These are phyloP conservation scores for Diversispora epigaea DNA, from an alignment of 192 early-diverging fungal species.

Conservation along the genomic window DNA sequence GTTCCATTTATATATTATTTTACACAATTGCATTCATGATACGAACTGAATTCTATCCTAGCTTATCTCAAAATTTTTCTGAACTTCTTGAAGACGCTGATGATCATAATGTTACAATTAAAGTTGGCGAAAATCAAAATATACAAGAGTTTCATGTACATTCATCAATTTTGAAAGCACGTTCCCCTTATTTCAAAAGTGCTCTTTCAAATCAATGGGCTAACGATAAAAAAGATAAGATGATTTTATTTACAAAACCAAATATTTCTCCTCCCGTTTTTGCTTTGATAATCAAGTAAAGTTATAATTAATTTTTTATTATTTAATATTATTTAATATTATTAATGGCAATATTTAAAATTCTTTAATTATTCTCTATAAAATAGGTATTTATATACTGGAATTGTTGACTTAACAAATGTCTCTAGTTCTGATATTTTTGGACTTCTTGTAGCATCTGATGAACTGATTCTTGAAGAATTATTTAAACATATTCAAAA, in stretches of 20 bases:
- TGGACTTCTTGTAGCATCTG: conserved; percentile 6
- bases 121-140: conserved; percentile 1
- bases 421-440: conserved; percentile 22
- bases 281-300: conserved; percentile 22
- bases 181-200: conserved; percentile 8
- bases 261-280: conserved; percentile 28
- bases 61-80: conserved; percentile 4
- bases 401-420: background rate
- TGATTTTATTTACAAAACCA: conserved; percentile 25
- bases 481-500: conserved; percentile 5
- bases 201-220: background rate
- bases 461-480: conserved; percentile 28
- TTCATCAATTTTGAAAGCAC: conserved; percentile 4
- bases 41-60: background rate
- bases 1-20: no score
- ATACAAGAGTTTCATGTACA: conserved; percentile 14
- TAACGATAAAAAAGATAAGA: background rate
- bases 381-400: conserved; percentile 25
- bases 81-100: conserved; percentile 19
- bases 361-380: background rate
- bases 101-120: conserved; percentile 23
- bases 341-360: background rate
- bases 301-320: background rate
- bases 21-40: background rate
- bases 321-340: background rate